Evolutionary conservation across 306 rosid genomes (phyloP), one percentile per base, ranked within the genome.

Genomic region (Rosa lucieae): DNA sequence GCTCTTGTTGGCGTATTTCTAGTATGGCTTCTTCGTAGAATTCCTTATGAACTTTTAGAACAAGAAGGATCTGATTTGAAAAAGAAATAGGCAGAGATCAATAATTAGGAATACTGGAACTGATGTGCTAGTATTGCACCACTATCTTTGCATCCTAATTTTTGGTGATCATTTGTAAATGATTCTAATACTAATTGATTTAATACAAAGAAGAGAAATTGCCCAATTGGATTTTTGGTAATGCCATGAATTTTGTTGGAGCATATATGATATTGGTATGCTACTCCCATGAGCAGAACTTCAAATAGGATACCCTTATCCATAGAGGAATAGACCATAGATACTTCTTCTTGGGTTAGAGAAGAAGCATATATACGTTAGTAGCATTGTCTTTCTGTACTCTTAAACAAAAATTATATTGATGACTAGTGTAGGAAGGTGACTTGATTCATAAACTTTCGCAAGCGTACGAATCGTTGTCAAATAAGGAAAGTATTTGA

Each of bases 1-100:
- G 98, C 98, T 59, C 99, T 95, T 75, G 96, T 93, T 61, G 99
- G 99, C 15, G 99, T 93, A 20, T 75, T 95, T 78, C 86, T 95
- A 70, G 94, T 95, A 76, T 92, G 97, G 97, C 91, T 92, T 74
- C 87, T 95, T n/a, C 90, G 98, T 80, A 89, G 81, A 81, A 80
- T 91, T 81, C 97, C 99, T 82, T 89, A 97, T 9, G 90, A 86
- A 71, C 77, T 91, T 74, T 67, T 87, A 51, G 84, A 80, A 8
- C 67, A 49, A 74, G 81, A 72, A 71, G 84, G 26, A 81, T 82
- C 75, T 70, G 67, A 65, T 61, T 80, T 77, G 80, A 74, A 63
- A 49, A 49, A 39, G 82, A 81, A 74, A 65, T 84, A 63, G 32
- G 66, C 52, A 76, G 43, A 85, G 78, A 58, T 59, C 44, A 29